Evolutionary conservation across 768 basidiomycete species (phyloP).

Genomic region (Omphalotus guepiniiformis): DNA sequence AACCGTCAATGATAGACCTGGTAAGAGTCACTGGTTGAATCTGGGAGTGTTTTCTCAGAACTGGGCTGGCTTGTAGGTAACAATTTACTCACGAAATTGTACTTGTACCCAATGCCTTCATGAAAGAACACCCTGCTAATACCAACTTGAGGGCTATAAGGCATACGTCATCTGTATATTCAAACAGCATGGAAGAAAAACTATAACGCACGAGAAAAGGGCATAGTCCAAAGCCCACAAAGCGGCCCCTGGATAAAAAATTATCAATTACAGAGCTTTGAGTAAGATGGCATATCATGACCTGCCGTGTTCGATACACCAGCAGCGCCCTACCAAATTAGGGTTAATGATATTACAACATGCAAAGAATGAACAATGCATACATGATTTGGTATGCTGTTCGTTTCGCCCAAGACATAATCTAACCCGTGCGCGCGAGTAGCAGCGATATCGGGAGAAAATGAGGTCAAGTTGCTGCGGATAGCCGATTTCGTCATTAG

Average conservation of each 20-base stretch:
- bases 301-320: slow-evolving; percentile 5
- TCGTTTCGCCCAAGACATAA: slow-evolving; percentile 63
- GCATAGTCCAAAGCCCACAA: slow-evolving; percentile 67
- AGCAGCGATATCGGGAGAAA: slow-evolving; percentile 49
- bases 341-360: background rate
- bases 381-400: slow-evolving; percentile 46
- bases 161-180: background rate
- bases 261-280: no score
- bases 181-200: background rate
- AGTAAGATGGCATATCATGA: no score
- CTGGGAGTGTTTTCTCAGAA: slow-evolving; percentile 26
- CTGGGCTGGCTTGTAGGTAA: background rate
- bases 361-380: slow-evolving; percentile 9
- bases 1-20: slow-evolving; percentile 53
- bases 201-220: slow-evolving; percentile 45
- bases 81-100: slow-evolving; percentile 43
- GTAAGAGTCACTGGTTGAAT: slow-evolving; percentile 61
- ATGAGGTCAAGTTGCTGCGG: slow-evolving; percentile 51
- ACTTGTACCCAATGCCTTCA: slow-evolving; percentile 68
- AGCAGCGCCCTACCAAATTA: slow-evolving; percentile 10
- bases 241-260: slow-evolving; percentile 64
- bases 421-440: slow-evolving; percentile 40
- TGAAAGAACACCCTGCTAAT: slow-evolving; percentile 54
- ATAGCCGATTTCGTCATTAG: slow-evolving; percentile 61
- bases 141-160: background rate